Evolutionary conservation across 78 protist species (phyloP).

Genomic region (Diacronema lutheri): DNA sequence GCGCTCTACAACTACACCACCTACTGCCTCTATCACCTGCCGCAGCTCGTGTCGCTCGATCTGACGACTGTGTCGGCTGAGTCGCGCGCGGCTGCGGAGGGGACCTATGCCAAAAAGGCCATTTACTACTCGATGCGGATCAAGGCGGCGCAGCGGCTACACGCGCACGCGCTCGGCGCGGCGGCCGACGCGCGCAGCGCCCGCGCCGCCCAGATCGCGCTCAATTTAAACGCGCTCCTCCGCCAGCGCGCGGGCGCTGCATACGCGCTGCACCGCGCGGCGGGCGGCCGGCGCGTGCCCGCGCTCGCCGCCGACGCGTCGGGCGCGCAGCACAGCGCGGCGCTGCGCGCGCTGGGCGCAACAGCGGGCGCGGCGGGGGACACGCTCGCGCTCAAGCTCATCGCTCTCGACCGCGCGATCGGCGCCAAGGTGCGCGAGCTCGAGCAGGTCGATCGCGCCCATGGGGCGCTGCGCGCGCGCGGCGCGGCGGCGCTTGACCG

Average conservation of each 20-base stretch:
- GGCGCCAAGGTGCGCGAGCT: neutral
- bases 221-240: constrained; percentile 34
- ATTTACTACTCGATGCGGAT: constrained; percentile 78
- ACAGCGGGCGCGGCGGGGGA: too few relatives aligned
- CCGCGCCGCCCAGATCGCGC: neutral
- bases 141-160: constrained; percentile 63
- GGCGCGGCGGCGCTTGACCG: neutral
- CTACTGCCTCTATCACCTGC: constrained; percentile 41
- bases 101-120: constrained; percentile 61
- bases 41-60: constrained; percentile 32
- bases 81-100: constrained; percentile 51
- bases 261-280: too few relatives aligned
- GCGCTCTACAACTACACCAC: constrained; percentile 61
- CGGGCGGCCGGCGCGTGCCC: too few relatives aligned
- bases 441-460: neutral
- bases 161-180: constrained; percentile 22
- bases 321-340: too few relatives aligned
- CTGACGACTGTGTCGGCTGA: constrained; percentile 31
- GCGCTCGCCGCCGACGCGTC: too few relatives aligned
- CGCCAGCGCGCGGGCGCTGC: neutral
- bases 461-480: neutral
- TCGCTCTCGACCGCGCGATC: neutral
- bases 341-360: too few relatives aligned
- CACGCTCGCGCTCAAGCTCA: neutral
- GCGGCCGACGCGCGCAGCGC: constrained; percentile 8